These are phyloP conservation scores for Alnus rubra DNA, from an alignment of 306 rosid species.

Conservation along the genomic window DNA sequence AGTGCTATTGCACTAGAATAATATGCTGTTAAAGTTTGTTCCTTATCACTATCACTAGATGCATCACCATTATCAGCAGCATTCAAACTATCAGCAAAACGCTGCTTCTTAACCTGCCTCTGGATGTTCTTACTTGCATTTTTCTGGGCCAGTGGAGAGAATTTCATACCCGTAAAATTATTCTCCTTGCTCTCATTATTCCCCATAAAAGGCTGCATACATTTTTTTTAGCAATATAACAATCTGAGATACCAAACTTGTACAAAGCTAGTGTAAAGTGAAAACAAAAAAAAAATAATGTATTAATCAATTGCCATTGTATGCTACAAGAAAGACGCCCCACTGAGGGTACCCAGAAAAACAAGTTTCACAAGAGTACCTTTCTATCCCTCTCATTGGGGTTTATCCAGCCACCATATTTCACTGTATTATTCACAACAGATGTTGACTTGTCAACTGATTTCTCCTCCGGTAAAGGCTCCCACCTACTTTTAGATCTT, in stretches of 20 bases:
- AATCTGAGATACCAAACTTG: background rate
- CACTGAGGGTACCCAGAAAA: background rate
- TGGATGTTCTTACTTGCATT: conserved; percentile 52
- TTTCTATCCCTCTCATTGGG: conserved; percentile 62
- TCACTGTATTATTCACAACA: conserved; percentile 38
- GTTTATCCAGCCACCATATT: conserved; percentile 64
- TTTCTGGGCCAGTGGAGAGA: conserved; percentile 57
- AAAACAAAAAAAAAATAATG: background rate
- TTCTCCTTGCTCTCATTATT: conserved; percentile 55
- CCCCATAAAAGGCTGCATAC: conserved; percentile 57
- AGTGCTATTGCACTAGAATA: conserved; percentile 73
- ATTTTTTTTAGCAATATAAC: background rate
- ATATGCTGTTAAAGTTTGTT: conserved; percentile 68
- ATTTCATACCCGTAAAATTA: conserved; percentile 47
- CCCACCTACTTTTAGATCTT: conserved; percentile 94
- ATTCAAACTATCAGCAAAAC: conserved; percentile 51
- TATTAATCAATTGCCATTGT: background rate
- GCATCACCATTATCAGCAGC: conserved; percentile 65
- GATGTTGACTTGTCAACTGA: conserved; percentile 48
- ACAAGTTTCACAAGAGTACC: conserved; percentile 40
- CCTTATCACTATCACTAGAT: conserved; percentile 91
- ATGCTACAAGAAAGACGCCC: background rate
- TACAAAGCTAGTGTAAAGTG: background rate
- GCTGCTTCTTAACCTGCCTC: conserved; percentile 76
- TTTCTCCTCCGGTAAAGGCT: conserved; percentile 88